Evolutionary conservation across 257 asterid genomes (phyloP).

Genomic region (Solanum boliviense): DNA sequence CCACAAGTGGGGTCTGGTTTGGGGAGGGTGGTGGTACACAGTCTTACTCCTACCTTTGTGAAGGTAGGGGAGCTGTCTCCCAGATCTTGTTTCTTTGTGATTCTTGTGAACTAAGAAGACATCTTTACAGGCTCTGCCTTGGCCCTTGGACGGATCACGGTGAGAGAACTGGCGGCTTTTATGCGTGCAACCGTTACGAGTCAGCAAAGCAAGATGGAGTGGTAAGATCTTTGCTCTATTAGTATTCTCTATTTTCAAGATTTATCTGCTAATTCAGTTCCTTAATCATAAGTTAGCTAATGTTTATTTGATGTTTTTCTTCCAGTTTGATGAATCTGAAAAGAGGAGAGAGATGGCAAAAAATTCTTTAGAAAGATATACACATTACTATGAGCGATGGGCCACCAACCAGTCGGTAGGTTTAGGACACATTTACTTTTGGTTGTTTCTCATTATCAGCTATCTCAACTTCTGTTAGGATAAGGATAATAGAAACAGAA

Average conservation of each 20-base stretch:
- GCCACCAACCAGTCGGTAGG: slow-evolving; percentile 90
- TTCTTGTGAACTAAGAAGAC: slow-evolving; percentile 12
- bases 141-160: slow-evolving; percentile 98
- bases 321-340: slow-evolving; percentile 83
- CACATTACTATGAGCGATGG: slow-evolving; percentile 98
- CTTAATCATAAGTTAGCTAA: slow-evolving; percentile 1
- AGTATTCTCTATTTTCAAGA: background rate
- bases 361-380: slow-evolving; percentile 88
- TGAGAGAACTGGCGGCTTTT: slow-evolving; percentile 95
- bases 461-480: background rate
- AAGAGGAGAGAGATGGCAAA: slow-evolving; percentile 98
- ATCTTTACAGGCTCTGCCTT: slow-evolving; percentile 75
- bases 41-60: background rate
- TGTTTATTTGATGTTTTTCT: slow-evolving; percentile 15
- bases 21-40: background rate
- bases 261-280: background rate
- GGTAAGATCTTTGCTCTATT: slow-evolving; percentile 30
- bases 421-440: background rate
- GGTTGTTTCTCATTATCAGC: background rate
- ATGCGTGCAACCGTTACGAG: slow-evolving; percentile 95
- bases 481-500: background rate
- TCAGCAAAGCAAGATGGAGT: slow-evolving; percentile 94
- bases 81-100: background rate
- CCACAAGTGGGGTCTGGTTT: background rate
- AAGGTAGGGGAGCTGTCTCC: background rate